Conservation (phyloP, 1,284 basidiomycete genomes). For the Sporisorium iseilematis-ciliati region DNA sequence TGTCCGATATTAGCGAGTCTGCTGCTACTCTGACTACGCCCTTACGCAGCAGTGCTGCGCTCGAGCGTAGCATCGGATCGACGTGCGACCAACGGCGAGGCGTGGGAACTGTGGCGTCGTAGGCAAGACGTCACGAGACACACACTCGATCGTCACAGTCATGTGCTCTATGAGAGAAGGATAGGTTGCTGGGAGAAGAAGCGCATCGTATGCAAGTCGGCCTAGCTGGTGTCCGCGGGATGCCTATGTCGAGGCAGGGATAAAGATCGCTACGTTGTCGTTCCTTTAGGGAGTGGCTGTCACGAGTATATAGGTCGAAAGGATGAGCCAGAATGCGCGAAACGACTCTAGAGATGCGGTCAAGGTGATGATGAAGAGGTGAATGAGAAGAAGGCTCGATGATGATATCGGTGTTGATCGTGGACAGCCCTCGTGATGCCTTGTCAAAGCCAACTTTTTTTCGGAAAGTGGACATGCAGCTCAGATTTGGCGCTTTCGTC, state of each 20-base stretch:
- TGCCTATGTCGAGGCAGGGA: not conserved
- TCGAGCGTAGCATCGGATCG: slow-evolving; percentile 39
- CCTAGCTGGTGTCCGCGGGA: not conserved
- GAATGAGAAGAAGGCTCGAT: not conserved
- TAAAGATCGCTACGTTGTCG: not conserved
- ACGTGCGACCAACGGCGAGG: slow-evolving; percentile 16
- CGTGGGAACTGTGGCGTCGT: slow-evolving; percentile 11
- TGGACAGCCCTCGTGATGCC: slow-evolving; percentile 9
- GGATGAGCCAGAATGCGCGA: not conserved
- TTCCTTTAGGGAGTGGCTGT: not conserved
- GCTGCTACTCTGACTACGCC: slow-evolving; percentile 29
- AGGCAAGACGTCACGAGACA: not conserved
- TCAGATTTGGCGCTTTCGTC: not conserved
- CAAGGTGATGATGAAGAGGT: not conserved
- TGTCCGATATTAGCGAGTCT: slow-evolving; percentile 5
- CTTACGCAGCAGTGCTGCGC: slow-evolving; percentile 26
- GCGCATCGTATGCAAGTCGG: slow-evolving; percentile 15
- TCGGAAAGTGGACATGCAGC: not conserved
- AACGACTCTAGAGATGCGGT: not conserved
- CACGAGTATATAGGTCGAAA: not conserved
- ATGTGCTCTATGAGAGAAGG: slow-evolving; percentile 1
- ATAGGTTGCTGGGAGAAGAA: not conserved
- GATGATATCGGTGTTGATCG: not conserved
- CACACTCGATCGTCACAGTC: not conserved
- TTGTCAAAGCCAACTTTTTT: slow-evolving; percentile 3